Evolutionary conservation across 2,329 filamentous ascomycete species (phyloP), one percentile per base, ranked within the genome.

Genomic region (Aureobasidium sp.): DNA sequence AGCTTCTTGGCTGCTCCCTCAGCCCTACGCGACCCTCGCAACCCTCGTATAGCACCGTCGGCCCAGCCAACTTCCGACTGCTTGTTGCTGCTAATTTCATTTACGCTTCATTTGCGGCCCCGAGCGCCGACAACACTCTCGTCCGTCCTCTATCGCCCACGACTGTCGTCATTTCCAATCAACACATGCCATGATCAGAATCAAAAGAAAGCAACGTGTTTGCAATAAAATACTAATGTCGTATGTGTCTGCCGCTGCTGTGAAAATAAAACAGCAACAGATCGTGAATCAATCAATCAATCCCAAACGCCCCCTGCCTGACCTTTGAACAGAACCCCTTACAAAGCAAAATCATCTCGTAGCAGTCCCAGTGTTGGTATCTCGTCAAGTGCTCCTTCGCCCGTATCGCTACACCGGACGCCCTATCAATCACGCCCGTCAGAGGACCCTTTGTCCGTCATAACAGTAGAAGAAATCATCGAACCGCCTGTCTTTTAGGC

Each of bases 271-370:
- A 57, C 39, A 57, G 53, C 53, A 12, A 57, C 53, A 45, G 39
- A 41, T 57, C 53, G 25, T 57, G 53, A 57, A 44, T 57, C 29
- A 57, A 44, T 45, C 39, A 56, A 44, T 57, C 29, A 57, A 44
- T 36, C 53, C 53, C 53, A 57, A 57, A 57, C 53, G 53, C 53
- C 53, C 41, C 53, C 29, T 31, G 7, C 44, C 45, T 4, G 7
- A 31, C 55, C 55, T 58, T 58, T 58, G 55, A 58, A 58, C 55
- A 58, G 42, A 47, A 49, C 36, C 57, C 57, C 25, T 42, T 2
- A 45, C 44, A 55, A 56, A 62, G 39, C 22, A 62, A 62, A 62
- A 55, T 55, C 49, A 62, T 51, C 56, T 59, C 57, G 15, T 62
- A 62, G 42, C 31, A 59, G 56, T 48, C 49, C 60, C 45, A 36